Evolutionary conservation across 495 filamentous ascomycete genomes (phyloP).

Genomic region (Tuber borchii): DNA sequence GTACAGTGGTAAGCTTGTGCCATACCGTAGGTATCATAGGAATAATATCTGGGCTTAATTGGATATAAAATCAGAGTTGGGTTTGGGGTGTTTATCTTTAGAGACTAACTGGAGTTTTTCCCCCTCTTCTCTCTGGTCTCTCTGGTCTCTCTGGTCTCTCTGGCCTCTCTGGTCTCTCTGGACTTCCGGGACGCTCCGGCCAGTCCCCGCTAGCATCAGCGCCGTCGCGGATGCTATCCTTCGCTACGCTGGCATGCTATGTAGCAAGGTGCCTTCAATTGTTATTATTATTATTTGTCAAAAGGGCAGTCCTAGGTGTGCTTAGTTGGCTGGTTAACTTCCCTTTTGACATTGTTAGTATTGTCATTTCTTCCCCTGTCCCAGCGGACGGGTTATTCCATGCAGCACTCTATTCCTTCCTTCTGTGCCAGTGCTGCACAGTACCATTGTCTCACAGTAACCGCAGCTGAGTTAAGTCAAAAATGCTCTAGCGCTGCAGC

Average conservation of each 20-base stretch:
- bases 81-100: not conserved
- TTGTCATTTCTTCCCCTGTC: not conserved
- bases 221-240: not conserved
- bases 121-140: no score
- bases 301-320: no score
- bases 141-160: no score
- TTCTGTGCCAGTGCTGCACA: not conserved
- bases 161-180: no score
- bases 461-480: not conserved
- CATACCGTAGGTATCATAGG: no score
- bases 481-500: not conserved
- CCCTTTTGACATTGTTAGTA: not conserved
- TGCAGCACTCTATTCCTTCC: not conserved
- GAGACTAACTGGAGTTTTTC: not conserved
- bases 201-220: no score
- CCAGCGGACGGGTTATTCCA: not conserved
- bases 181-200: no score
- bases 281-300: not conserved
- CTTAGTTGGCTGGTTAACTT: not conserved
- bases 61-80: no score
- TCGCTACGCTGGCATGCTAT: not conserved
- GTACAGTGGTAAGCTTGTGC: no score
- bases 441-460: not conserved
- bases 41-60: no score
- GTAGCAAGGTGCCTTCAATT: not conserved